Evolutionary conservation across 345 rosid species (phyloP).

Genomic region (Gossypium arboreum): DNA sequence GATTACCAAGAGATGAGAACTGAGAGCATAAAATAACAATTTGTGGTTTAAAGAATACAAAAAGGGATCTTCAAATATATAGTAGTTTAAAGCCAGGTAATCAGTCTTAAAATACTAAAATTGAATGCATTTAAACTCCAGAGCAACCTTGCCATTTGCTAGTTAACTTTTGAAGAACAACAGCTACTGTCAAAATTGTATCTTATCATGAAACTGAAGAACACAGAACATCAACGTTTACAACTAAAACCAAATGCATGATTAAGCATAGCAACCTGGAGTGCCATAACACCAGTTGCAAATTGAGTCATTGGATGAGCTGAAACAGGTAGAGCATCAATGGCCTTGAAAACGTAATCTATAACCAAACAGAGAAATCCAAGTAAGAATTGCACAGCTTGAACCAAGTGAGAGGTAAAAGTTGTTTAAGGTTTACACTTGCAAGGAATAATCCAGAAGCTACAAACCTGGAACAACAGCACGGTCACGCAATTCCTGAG

Average conservation of each 20-base stretch:
- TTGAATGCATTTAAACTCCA: not conserved
- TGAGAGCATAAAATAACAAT: not conserved
- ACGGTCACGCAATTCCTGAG: constrained; percentile 73
- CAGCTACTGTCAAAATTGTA: not conserved
- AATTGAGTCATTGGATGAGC: constrained; percentile 99
- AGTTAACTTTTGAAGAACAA: not conserved
- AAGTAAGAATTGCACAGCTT: not conserved
- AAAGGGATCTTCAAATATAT: not conserved
- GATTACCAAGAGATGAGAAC: not conserved
- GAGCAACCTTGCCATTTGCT: not conserved
- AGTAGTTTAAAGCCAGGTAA: not conserved
- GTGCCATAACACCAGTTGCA: constrained; percentile 97
- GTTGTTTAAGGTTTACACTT: not conserved
- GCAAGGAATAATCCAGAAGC: constrained; percentile 8
- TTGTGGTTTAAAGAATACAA: not conserved
- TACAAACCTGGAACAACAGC: constrained; percentile 84
- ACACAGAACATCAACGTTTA: not conserved
- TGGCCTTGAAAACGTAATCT: constrained; percentile 88
- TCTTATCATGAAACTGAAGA: not conserved
- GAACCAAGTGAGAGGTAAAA: not conserved
- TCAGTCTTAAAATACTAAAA: not conserved
- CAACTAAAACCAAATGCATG: not conserved
- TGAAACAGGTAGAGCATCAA: constrained; percentile 81
- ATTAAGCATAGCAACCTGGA: constrained; percentile 57
- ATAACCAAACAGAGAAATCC: constrained; percentile 20